These are phyloP conservation scores for Tilletia horrida DNA, from an alignment of 1,284 basidiomycete genomes.

Conservation along the genomic window DNA sequence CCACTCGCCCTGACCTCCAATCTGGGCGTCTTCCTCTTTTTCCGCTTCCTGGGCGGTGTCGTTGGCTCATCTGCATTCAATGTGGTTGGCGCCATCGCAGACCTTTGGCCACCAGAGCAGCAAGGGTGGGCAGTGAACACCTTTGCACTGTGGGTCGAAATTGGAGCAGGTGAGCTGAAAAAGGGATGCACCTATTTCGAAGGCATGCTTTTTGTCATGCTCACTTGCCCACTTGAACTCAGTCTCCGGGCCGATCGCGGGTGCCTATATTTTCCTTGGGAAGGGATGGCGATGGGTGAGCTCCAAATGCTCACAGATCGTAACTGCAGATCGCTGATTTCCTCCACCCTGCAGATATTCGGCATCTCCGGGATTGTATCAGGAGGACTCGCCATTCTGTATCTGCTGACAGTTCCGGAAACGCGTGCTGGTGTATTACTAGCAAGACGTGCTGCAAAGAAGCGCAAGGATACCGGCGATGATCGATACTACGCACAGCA, in stretches of 20 bases:
- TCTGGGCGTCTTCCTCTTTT: slow-evolving; percentile 31
- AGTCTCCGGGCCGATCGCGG: slow-evolving; percentile 31
- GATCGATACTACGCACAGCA: slow-evolving; percentile 51
- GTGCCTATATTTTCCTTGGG: slow-evolving; percentile 31
- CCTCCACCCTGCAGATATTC: slow-evolving; percentile 24
- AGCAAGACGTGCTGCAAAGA: slow-evolving; percentile 47
- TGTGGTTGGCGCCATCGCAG: slow-evolving; percentile 38
- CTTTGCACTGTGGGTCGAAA: slow-evolving; percentile 39
- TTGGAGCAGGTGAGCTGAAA: slow-evolving; percentile 27
- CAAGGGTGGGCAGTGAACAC: slow-evolving; percentile 44
- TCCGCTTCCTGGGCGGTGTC: slow-evolving; percentile 41
- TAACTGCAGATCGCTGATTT: no score
- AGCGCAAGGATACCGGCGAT: slow-evolving; percentile 54
- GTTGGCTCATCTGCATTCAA: slow-evolving; percentile 43
- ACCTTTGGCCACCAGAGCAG: slow-evolving; percentile 38
- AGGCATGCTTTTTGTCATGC: not conserved
- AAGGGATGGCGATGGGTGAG: slow-evolving; percentile 38
- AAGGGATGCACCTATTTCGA: not conserved
- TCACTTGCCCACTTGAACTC: not conserved
- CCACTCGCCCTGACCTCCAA: slow-evolving; percentile 34
- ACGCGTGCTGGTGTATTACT: slow-evolving; percentile 51
- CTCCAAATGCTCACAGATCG: no score
- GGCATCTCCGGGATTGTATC: slow-evolving; percentile 37
- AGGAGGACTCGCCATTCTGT: slow-evolving; percentile 29
- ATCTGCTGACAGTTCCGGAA: slow-evolving; percentile 37